Evolutionary conservation across 805 yeast species (phyloP), one percentile per base, ranked within the genome.

Genomic region (Komagataella ulmi): DNA sequence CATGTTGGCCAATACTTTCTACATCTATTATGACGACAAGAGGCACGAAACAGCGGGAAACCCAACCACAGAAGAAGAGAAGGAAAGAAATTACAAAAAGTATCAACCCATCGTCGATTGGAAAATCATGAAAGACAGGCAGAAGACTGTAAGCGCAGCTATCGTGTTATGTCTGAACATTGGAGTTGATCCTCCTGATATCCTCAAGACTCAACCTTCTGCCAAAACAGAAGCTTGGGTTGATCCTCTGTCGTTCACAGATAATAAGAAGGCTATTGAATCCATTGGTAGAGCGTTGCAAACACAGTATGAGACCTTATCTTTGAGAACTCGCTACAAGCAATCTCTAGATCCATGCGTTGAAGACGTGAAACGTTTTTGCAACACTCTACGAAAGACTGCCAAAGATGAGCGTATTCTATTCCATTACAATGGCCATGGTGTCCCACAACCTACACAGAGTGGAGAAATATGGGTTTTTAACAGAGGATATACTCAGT

Each of bases 391-490:
- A 54, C 73, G 99, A 57, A 75, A 97, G 52, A 85, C 85, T 53
- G 95, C 97, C 2, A 88, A 90, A 61, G 97, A 91, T 55, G 98
- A 91, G 63, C 74, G 99, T 54, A 85, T 91, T 7, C 65, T 93
- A 51, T 91, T 93, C 65, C 98, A 93, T 64, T 93, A 93, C 65
- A 93, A 93, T 59, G 99, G 99, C 6, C 99, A 93, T 63, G 99
- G 99, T 21, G 99, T 93, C 1, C 99, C 99, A 0, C 88, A 88
- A 59, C 98, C 99, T 0, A 93, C 99, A 0, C 81, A 88, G 43
- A 80, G 90, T 48, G 99, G 99, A 21, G 99, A 93, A 62, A 88
- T 93, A 24, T 93, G 99, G 99, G 98, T 93, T 8, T 93, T 93
- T 70, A 93, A 93, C 65, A 73, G 97, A 57, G 96, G 96, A 1